Percentiles rank a stretch among this genome's conserved stretches.
These are phyloP conservation scores for Emergomyces africanus DNA, from an alignment of 2,329 filamentous ascomycete genomes.

Conservation along the genomic window DNA sequence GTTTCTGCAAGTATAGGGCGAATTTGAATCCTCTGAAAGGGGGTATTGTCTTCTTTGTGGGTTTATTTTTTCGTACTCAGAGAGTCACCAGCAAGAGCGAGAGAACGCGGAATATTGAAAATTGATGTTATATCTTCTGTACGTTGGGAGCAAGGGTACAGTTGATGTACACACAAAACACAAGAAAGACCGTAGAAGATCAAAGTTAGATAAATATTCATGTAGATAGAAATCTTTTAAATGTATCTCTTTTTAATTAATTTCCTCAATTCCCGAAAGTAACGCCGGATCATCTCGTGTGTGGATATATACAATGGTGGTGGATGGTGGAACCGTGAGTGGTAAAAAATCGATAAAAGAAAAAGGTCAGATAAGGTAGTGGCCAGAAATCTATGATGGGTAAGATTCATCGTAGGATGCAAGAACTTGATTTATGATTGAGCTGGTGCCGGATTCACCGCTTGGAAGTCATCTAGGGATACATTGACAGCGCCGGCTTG, in stretches of 20 bases:
- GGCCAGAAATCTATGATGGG: neutral
- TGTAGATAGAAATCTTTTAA: neutral
- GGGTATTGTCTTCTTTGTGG: too few relatives aligned
- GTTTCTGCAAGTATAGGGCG: too few relatives aligned
- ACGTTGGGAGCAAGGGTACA: neutral
- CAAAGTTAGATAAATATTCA: neutral
- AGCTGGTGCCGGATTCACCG: constrained; percentile 23
- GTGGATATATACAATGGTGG: neutral
- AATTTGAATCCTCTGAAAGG: too few relatives aligned
- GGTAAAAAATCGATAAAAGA: neutral
- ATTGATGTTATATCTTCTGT: neutral
- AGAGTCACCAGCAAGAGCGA: too few relatives aligned
- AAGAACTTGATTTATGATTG: neutral
- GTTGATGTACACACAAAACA: neutral
- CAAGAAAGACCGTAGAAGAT: neutral
- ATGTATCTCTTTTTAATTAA: neutral
- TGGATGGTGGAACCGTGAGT: neutral
- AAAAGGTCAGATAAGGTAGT: constrained; percentile 3
- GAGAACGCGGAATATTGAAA: too few relatives aligned
- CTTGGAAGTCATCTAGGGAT: constrained; percentile 69
- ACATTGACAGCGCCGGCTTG: constrained; percentile 88
- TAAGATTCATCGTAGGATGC: neutral
- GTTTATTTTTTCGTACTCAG: too few relatives aligned
- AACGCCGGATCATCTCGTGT: constrained; percentile 3
- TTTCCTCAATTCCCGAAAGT: constrained; percentile 1